Evolutionary conservation across 257 asterid genomes (phyloP).

Genomic region (Solanum megistacrolobum): DNA sequence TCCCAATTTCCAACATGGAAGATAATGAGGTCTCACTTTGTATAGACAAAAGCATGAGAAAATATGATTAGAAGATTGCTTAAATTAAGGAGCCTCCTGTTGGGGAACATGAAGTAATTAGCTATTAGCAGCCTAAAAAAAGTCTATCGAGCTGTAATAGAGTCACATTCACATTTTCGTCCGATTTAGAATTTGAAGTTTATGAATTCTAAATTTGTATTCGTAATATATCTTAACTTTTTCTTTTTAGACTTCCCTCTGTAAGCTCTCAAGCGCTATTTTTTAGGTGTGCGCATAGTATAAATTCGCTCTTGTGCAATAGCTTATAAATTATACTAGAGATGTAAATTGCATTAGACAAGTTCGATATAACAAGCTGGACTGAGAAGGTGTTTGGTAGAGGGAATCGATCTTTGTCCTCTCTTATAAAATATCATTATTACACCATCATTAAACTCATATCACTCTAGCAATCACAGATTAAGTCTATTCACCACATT

Average conservation of each 20-base stretch:
- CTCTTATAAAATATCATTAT: background rate
- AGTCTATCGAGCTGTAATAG: background rate
- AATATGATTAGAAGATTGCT: background rate
- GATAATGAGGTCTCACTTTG: constrained; percentile 5
- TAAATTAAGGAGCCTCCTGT: background rate
- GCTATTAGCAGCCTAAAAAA: background rate
- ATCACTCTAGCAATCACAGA: background rate
- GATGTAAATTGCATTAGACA: no score
- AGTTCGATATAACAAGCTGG: background rate
- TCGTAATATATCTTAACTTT: background rate
- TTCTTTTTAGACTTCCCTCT: no score
- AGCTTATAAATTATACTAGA: background rate
- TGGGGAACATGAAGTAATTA: background rate
- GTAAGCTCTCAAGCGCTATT: background rate
- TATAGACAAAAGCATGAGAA: background rate
- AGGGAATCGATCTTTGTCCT: background rate
- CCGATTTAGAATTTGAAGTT: background rate
- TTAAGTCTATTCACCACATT: background rate
- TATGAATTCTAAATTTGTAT: background rate
- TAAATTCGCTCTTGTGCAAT: background rate
- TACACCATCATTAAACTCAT: background rate
- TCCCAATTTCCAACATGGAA: background rate
- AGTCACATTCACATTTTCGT: background rate
- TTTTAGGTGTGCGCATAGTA: background rate
- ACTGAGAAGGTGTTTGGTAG: background rate